phyloP scores from a whole-genome alignment of 2,329 filamentous ascomycete genomes.

The Hypomyces rosellus region DNA sequence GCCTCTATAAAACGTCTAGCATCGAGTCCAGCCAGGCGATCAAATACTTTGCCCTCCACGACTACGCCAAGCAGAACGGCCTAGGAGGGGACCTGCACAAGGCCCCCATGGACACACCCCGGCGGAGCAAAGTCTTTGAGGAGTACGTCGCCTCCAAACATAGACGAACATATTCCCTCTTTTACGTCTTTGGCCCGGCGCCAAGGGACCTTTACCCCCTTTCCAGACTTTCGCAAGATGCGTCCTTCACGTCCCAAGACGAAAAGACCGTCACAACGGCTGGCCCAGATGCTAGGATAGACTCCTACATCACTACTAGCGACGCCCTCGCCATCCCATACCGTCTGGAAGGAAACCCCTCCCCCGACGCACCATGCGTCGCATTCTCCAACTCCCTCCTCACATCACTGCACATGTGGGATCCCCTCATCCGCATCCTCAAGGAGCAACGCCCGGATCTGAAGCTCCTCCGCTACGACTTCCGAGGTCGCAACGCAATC shows the following conservation, averaged over 20 bases:
- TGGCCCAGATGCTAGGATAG: conserved; percentile 46
- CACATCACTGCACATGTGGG: conserved; percentile 75
- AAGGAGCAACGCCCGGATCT: conserved; percentile 54
- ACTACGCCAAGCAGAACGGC: conserved; percentile 62
- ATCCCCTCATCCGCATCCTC: conserved; percentile 61
- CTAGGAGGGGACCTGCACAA: conserved; percentile 58
- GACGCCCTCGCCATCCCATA: conserved; percentile 68
- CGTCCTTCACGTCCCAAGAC: conserved; percentile 50
- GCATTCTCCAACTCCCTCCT: conserved; percentile 77
- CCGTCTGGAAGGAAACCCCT: conserved; percentile 64
- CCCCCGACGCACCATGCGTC: conserved; percentile 62
- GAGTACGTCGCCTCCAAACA: conserved; percentile 52
- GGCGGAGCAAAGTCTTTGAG: conserved; percentile 52
- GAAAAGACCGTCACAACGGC: conserved; percentile 49
- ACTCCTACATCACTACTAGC: conserved; percentile 60
- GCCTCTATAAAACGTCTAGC: conserved; percentile 61
- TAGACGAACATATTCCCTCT: conserved; percentile 61
- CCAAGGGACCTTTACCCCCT: conserved; percentile 61
- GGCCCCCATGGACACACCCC: conserved; percentile 56
- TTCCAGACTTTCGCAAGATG: conserved; percentile 38
- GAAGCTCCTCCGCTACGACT: conserved; percentile 70
- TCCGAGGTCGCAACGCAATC: conserved; percentile 57
- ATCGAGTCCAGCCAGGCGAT: conserved; percentile 49
- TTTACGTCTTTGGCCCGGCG: conserved; percentile 73
- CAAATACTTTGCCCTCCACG: conserved; percentile 61